phyloP scores from a whole-genome alignment of 768 basidiomycete genomes.

The Pleurotus citrinopileatus region DNA sequence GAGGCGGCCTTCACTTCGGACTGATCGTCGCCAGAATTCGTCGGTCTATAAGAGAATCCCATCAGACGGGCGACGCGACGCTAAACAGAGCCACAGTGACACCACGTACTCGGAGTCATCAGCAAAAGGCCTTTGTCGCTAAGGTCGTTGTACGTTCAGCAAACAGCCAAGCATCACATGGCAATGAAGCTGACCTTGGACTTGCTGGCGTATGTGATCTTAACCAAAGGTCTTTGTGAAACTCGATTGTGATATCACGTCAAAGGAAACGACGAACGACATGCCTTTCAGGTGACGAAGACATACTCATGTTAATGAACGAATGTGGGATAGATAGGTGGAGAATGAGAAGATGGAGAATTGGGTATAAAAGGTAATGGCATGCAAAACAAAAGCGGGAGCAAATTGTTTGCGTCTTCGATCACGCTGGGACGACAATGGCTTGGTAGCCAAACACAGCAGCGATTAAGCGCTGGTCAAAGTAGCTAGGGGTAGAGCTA shows the following conservation, averaged over 20 bases:
- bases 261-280: background rate
- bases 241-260: background rate
- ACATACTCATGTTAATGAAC: background rate
- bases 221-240: conserved; percentile 7
- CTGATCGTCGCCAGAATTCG: background rate
- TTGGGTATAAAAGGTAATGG: background rate
- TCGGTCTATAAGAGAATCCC: background rate
- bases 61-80: background rate
- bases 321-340: background rate
- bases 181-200: background rate
- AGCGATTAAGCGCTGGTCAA: background rate
- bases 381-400: conserved; percentile 10
- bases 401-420: background rate
- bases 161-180: background rate
- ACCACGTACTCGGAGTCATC: conserved; percentile 2
- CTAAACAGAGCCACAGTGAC: background rate
- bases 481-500: too few relatives aligned
- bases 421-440: background rate
- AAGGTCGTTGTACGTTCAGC: background rate
- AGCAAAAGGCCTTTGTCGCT: conserved; percentile 9
- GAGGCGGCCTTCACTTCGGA: background rate
- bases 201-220: conserved; percentile 9
- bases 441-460: background rate
- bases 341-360: background rate
- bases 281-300: conserved; percentile 6